Evolutionary conservation across 331 rosid species (phyloP).

Genomic region (Rosa hybrid): DNA sequence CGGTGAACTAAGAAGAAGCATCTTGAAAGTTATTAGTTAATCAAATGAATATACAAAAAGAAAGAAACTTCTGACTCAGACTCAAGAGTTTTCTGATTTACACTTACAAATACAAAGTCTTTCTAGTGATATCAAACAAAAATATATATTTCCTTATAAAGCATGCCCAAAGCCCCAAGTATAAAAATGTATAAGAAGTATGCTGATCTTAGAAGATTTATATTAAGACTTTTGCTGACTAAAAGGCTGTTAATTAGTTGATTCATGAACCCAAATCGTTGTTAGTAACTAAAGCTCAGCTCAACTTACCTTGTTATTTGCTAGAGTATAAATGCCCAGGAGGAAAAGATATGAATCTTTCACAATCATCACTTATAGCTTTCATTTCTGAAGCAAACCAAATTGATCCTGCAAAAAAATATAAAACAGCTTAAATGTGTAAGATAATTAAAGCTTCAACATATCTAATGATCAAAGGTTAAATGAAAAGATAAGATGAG

Average conservation of each 20-base stretch:
- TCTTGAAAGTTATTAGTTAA: neutral
- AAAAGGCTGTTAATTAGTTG: neutral
- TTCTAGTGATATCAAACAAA: neutral
- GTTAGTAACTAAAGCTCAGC: constrained; percentile 20
- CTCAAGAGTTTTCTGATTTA: neutral
- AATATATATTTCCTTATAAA: neutral
- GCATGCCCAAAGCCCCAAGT: too few relatives aligned
- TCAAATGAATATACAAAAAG: neutral
- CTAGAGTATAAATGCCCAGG: constrained; percentile 98
- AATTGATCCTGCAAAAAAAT: constrained; percentile 65
- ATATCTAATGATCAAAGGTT: neutral
- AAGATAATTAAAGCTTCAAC: neutral
- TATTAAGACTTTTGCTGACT: neutral
- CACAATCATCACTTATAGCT: constrained; percentile 95
- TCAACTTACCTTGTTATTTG: constrained; percentile 65
- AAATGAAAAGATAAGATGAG: too few relatives aligned
- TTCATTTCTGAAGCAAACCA: constrained; percentile 99
- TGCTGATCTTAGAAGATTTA: neutral
- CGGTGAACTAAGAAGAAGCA: neutral
- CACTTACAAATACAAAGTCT: neutral
- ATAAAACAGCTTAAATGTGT: constrained; percentile 8
- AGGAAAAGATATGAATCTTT: constrained; percentile 79
- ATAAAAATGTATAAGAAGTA: neutral
- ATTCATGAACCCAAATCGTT: neutral
- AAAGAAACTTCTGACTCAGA: neutral